phyloP scores from a whole-genome alignment of 208 protist species.

The Leishmania amazonensis region DNA sequence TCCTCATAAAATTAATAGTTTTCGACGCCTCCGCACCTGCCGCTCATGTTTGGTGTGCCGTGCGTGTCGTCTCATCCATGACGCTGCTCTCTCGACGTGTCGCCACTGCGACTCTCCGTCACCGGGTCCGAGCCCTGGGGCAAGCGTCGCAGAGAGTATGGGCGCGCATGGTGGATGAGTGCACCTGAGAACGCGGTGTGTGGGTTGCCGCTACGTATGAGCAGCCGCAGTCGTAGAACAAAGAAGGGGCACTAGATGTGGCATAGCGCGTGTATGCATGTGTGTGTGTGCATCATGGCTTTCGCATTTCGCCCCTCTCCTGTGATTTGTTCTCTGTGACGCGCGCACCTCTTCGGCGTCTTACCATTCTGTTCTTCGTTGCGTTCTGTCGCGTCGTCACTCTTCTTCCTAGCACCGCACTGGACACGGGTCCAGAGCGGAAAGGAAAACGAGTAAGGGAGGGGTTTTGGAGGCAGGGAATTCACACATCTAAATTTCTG shows the following conservation, averaged over 20 bases:
- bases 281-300: background rate
- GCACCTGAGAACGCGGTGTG: background rate
- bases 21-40: background rate
- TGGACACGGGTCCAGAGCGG: background rate
- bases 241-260: background rate
- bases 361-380: too few relatives aligned
- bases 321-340: background rate
- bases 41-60: background rate
- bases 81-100: background rate
- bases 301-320: background rate
- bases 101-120: background rate
- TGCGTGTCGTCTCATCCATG: background rate
- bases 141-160: background rate
- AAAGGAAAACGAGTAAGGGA: background rate
- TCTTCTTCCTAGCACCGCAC: background rate
- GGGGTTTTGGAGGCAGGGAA: background rate
- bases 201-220: background rate
- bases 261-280: background rate
- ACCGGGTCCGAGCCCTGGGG: background rate
- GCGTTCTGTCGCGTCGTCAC: background rate
- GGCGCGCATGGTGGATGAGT: background rate
- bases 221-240: background rate
- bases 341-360: too few relatives aligned
- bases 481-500: background rate
- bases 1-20: background rate